Evolutionary conservation across 2,329 filamentous ascomycete species (phyloP), one percentile per base, ranked within the genome.

Genomic region (Botryotinia narcissicola): DNA sequence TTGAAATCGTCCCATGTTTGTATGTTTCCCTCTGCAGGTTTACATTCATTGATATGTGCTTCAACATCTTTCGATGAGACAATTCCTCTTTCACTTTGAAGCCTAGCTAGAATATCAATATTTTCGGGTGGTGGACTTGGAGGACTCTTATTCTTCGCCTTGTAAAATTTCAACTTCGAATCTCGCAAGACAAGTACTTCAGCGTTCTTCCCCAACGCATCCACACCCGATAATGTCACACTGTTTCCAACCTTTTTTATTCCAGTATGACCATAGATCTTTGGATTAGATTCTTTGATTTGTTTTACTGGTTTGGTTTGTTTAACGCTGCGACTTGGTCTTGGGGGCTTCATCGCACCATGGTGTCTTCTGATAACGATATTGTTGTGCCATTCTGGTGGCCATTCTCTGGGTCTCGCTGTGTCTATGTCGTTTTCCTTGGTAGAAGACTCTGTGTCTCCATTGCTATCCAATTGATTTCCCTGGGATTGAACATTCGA

Each of bases 171-270:
- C 18, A 78, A 48, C 54, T 75, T 74, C 2, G 77, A 77, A 71
- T 81, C 79, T 74, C 77, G 77, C n/a, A 82, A 76, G 25, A 82
- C 76, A 64, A 82, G 76, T 29, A 81, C 77, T 44, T 81, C 76
- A 1, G 79, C 74, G 4, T 73, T 73, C 29, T 78, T 75, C 25
- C 79, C 79, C 16, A 75, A 64, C 3, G 71, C 16, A 51, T 61
- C 9, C 25, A 72, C 63, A 4, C 75, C 69, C 29, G 48, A 42
- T 32, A 81, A 68, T 4, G 35, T 29, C 72, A 80, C 76, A 20
- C 72, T 73, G 16, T 76, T 71, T 67, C 79, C 78, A 62, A 76
- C 64, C n/a, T 75, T 44, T 62, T 74, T 73, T 8, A 62, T 64
- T 14, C 78, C 78, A 32, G 66, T 71, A 64, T 75, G 71, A 7